Base-by-base conservation (phyloP, 148 eudicot genomes). In the Gaultheria prostrata region DNA sequence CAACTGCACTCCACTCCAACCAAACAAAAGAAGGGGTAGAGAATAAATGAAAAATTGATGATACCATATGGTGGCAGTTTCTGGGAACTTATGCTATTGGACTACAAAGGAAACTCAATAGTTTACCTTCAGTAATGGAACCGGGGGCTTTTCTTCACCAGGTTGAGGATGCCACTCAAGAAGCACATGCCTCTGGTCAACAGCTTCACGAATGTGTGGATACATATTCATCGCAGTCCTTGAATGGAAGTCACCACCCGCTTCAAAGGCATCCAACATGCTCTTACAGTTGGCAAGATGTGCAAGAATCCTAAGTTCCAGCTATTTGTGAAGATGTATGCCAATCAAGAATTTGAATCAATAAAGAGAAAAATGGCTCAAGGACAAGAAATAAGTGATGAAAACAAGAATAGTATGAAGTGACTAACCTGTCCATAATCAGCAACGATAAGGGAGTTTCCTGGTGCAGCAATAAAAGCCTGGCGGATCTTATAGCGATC, bases 181-280 rank as follows among this genome's bases (percentile, higher is more conserved):
- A 82, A 97, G 89, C 82, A 95, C 99, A 76, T 92, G 84, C 80
- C 89, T 89, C 39, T 77, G 51, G 80, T 94, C 93, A 87, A 97
- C 88, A 20, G 99, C 98, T 80, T 94, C 92, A 75, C 94, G 93
- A 79, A 94, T 95, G 84, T 97, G 95, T 30, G 94, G 95, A 89
- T 97, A 97, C 99, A 97, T 97, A 85, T 97, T 97, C 99, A 97
- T 97, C 53, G 99, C 99, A 63, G 99, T 97, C 86, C 99, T 91
- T 63, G 99, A 97, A 85, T 97, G 99, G 87, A 97, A 97, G 84
- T 97, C 99, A 81, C 99, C 99, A 79, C 99, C 99, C 35, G 98
- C 97, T 87, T 90, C 82, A 84, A 97, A 97, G 59, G 99, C 99
- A 80, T 92, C 95, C 90, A 93, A 90, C 99, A 97, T 97, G 90